Evolutionary conservation across 2,329 filamentous ascomycete genomes (phyloP).

Genomic region (Diaporthe sp.): DNA sequence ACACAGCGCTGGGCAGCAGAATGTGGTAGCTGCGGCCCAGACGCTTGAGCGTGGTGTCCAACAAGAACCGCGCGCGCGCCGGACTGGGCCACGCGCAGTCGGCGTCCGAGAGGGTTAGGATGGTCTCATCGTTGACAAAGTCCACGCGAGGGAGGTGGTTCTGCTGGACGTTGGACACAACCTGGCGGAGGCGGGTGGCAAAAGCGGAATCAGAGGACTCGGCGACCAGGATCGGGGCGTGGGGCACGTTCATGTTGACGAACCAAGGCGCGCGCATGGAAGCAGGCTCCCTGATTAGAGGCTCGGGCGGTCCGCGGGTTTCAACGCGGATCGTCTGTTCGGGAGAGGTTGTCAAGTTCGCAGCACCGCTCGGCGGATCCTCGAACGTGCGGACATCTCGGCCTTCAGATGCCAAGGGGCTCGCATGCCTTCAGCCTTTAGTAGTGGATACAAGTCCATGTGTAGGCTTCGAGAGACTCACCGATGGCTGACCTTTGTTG

Average conservation of each 20-base stretch:
- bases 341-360: no score
- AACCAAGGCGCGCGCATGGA: constrained; percentile 9
- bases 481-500: neutral
- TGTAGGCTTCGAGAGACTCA: neutral
- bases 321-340: neutral
- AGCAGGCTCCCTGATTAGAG: constrained; percentile 5
- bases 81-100: constrained; percentile 17
- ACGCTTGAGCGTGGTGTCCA: constrained; percentile 2
- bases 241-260: constrained; percentile 16
- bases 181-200: neutral
- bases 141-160: constrained; percentile 2
- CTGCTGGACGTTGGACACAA: neutral
- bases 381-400: neutral
- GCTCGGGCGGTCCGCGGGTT: neutral
- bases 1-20: neutral
- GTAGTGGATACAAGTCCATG: no score
- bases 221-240: constrained; percentile 1
- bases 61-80: neutral
- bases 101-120: neutral
- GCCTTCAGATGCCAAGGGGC: neutral
- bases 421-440: neutral
- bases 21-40: constrained; percentile 6
- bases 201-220: constrained; percentile 8
- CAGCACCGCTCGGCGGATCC: neutral
- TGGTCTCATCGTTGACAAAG: neutral